Percentiles rank a stretch among this genome's conserved stretches.
These are phyloP conservation scores for Flueggea neowawraea DNA, from an alignment of 441 rosid genomes.

Conservation along the genomic window DNA sequence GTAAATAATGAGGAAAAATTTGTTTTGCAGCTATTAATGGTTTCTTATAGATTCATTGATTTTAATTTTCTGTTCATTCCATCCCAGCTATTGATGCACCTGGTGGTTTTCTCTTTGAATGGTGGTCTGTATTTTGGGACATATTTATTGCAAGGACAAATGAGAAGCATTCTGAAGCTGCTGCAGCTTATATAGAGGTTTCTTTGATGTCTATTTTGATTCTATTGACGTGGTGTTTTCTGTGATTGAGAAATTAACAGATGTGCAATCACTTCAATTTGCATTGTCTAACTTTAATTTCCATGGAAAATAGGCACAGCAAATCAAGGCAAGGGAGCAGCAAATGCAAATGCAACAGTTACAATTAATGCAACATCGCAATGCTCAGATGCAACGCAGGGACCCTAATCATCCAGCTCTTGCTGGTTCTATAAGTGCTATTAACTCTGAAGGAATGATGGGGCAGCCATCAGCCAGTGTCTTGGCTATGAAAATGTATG, in stretches of 20 bases:
- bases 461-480: conserved; percentile 63
- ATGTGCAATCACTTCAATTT: too few species aligned
- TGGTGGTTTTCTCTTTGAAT: conserved; percentile 57
- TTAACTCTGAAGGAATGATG: conserved; percentile 55
- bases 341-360: conserved; percentile 65
- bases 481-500: conserved; percentile 62
- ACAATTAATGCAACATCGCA: conserved; percentile 56
- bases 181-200: conserved; percentile 49
- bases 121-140: conserved; percentile 80
- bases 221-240: too few species aligned
- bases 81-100: conserved; percentile 56
- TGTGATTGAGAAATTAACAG: too few species aligned
- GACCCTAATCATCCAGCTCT: conserved; percentile 52
- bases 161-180: conserved; percentile 44
- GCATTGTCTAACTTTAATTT: conserved; percentile 3
- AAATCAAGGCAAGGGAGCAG: conserved; percentile 57
- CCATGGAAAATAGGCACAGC: conserved; percentile 40
- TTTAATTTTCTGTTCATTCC: conserved; percentile 2
- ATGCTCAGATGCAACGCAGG: conserved; percentile 56
- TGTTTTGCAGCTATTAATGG: too few species aligned
- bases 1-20: background rate
- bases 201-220: too few species aligned
- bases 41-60: background rate
- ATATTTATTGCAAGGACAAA: conserved; percentile 44
- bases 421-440: conserved; percentile 37